Conservation (phyloP, 2,329 filamentous ascomycete species). For the Penicillium sp. region DNA sequence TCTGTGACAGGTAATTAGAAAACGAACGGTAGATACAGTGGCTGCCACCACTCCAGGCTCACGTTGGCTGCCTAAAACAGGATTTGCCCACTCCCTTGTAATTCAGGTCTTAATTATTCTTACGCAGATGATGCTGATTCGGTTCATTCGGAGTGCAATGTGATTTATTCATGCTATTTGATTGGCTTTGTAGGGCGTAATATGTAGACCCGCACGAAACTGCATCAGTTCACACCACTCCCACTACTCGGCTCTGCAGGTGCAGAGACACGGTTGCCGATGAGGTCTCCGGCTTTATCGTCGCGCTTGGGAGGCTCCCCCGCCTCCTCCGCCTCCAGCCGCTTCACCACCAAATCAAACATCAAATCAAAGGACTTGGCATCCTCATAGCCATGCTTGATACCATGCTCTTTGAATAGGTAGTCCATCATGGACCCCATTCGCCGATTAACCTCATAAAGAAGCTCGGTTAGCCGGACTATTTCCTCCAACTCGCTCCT, state of each 20-base stretch:
- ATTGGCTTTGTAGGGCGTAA: not conserved
- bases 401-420: constrained; percentile 1
- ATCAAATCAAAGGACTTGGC: constrained; percentile 5
- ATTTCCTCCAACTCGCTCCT: constrained; percentile 3
- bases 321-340: not conserved
- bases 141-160: not conserved
- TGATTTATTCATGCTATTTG: not conserved
- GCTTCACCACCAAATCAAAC: constrained; percentile 2
- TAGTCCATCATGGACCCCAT: constrained; percentile 6
- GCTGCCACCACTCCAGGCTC: too few species aligned
- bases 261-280: not conserved
- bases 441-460: constrained; percentile 6
- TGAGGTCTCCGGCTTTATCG: not conserved
- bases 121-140: not conserved
- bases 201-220: not conserved
- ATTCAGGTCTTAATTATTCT: not conserved
- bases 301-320: not conserved
- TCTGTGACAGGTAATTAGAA: too few species aligned
- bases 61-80: too few species aligned
- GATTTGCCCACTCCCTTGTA: not conserved
- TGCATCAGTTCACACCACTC: not conserved
- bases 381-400: not conserved
- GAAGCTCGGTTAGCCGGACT: constrained; percentile 3
- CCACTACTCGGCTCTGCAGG: not conserved
- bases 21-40: too few species aligned